Evolutionary conservation across 331 rosid genomes (phyloP), one percentile per base, ranked within the genome.

Genomic region (Rhamnella rubrinervis): DNA sequence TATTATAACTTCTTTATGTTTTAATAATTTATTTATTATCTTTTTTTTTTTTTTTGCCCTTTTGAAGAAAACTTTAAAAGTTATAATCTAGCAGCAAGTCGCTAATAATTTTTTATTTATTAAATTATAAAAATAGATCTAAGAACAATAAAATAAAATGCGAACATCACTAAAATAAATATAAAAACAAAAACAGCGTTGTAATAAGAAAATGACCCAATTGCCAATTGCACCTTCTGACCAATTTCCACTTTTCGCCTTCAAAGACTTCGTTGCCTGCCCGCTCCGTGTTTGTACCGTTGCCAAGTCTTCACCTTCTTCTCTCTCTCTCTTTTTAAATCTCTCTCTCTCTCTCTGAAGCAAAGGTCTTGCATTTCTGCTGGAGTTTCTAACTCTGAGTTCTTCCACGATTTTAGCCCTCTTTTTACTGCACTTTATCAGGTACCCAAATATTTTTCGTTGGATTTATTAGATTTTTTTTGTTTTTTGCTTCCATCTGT

Each of bases 281-380:
- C 53, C 56, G 58, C 70, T 47, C 70, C 51, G 70, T 47, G 78
- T 46, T 17, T 59, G n/a, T 62, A 53, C 63, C 57, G 13, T 73
- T 67, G 61, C 71, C 71, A 3, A 78, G 83, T 82, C 84, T 8
- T n/a, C 67, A 65, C 58, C 17, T 16, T 40, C 40, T 60, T 61
- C 59, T 59, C 66, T 76, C 57, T 55, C 62, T 68, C 71, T 18
- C 71, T n/a, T 65, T 71, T 18, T 19, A 65, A 11, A 69, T 26
- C 14, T 28, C 59, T 21, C 40, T 20, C 23, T 55, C 44, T 20
- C 20, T 52, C 55, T 16, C 70, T 47, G 15, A 37, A 44, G 15
- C 17, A 59, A 18, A 74, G 66, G 23, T 75, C 70, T 61, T 46
- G 53, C 55, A 17, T 26, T 65, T 50, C 58, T 66, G 55, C 59